Evolutionary conservation across 129 eudicot genomes (phyloP), one percentile per base, ranked within the genome.

Genomic region (Helianthus tuberosus): DNA sequence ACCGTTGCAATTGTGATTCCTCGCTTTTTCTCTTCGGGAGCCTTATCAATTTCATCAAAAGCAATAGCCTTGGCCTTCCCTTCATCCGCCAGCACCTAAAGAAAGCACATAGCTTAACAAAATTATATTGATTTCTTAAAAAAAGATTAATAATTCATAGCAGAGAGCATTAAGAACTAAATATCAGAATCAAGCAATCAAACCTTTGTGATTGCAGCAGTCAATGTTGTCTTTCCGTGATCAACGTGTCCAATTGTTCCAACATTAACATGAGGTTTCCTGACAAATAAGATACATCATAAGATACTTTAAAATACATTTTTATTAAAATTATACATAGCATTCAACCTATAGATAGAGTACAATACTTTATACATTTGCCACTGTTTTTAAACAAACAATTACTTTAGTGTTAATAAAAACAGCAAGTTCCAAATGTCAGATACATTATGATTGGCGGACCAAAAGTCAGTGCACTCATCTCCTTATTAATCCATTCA

Each of bases 171-270:
- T 9, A 44, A 1, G 7, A 60, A 0, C 16, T 13, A 50, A 29
- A 27, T 8, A 29, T 0, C 25, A 32, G 44, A 20, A 57, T 25
- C 6, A 49, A 73, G 1, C 11, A 59, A 14, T 64, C 71, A n/a
- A 69, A 94, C 98, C 96, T 80, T 94, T 35, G 98, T 94, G 16
- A 94, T 94, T 44, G 97, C 97, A 25, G 98, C 98, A 4, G 98
- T 94, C 65, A 94, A 69, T 43, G 98, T 94, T 32, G 98, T 90
- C 82, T 94, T 94, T 66, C 98, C 98, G 73, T 94, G 98, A 81
- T 94, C 98, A 90, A 94, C 98, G 52, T 94, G 98, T 46, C 98
- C 97, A 80, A 94, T 90, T 47, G 98, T 94, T 64, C 98, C 98
- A n/a, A 94, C 96, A 76, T 94, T 94, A 35, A 94, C 97, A 36